Conservation (phyloP, 2,329 filamentous ascomycete genomes). For the Ophiostoma sp. region DNA sequence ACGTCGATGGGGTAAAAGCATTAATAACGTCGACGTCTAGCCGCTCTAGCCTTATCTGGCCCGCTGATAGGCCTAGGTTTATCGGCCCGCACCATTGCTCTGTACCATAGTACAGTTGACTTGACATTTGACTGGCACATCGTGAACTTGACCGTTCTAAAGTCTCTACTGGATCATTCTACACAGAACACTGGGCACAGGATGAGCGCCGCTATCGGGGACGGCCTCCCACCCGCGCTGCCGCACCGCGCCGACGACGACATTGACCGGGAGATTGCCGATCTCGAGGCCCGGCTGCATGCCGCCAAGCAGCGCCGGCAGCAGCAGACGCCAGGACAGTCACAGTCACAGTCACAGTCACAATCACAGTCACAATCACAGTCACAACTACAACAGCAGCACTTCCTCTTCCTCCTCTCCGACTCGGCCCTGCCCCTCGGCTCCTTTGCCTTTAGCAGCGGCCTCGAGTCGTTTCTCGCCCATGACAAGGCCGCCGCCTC, state of each 20-base stretch:
- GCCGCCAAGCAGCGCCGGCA: constrained; percentile 39
- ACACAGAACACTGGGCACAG: neutral
- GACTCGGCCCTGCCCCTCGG: constrained; percentile 78
- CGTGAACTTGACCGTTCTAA: neutral
- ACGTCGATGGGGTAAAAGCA: neutral
- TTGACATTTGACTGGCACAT: neutral
- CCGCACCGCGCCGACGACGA: constrained; percentile 26
- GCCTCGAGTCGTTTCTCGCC: constrained; percentile 74
- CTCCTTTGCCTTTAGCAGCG: constrained; percentile 81
- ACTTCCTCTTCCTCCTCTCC: constrained; percentile 70
- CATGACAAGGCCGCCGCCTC: constrained; percentile 42
- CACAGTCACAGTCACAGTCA: neutral
- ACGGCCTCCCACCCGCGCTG: neutral
- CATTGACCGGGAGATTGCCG: constrained; percentile 51
- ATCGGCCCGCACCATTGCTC: neutral
- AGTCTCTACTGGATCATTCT: neutral
- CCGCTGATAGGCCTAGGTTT: constrained; percentile 7
- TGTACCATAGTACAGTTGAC: neutral
- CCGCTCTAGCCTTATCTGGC: neutral
- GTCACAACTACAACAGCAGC: constrained; percentile 41
- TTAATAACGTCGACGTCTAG: neutral
- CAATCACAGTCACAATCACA: constrained; percentile 25
- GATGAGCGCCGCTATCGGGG: neutral
- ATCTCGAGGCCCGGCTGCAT: constrained; percentile 49
- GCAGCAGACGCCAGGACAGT: neutral